Conservation (phyloP, 1,139 yeast species). For the Nakaseomyces uthaithaninus region DNA sequence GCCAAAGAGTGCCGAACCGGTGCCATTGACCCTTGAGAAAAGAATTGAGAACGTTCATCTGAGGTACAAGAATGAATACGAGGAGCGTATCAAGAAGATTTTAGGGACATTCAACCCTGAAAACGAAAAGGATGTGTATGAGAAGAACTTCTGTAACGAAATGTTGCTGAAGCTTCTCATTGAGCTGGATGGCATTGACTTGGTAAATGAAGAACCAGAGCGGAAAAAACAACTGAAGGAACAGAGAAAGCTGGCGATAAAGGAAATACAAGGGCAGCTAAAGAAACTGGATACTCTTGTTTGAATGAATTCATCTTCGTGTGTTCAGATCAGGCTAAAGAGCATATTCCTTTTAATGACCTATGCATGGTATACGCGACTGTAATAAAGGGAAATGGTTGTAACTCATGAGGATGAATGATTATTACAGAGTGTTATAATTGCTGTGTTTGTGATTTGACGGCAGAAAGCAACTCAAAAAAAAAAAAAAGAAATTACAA, state of each 20-base stretch:
- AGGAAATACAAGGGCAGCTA: conserved; percentile 51
- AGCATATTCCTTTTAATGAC: no score
- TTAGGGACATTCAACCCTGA: conserved; percentile 19
- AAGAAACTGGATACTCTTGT: conserved; percentile 47
- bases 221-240: conserved; percentile 44
- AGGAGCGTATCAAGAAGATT: conserved; percentile 19
- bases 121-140: conserved; percentile 39
- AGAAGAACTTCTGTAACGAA: conserved; percentile 55
- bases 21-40: conserved; percentile 22
- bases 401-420: no score
- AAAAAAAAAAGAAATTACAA: no score
- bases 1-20: conserved; percentile 10
- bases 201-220: conserved; percentile 34
- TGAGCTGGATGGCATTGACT: conserved; percentile 57
- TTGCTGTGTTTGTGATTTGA: no score
- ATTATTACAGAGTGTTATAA: no score
- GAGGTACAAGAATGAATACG: conserved; percentile 26
- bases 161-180: conserved; percentile 57
- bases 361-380: no score
- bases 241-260: conserved; percentile 52
- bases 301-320: no score
- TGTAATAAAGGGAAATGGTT: no score
- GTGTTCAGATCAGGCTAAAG: no score
- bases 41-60: conserved; percentile 23
- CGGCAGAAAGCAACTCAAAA: no score